Conservation (phyloP, 352 stramenopile species). For the Phytophthora europaea region DNA sequence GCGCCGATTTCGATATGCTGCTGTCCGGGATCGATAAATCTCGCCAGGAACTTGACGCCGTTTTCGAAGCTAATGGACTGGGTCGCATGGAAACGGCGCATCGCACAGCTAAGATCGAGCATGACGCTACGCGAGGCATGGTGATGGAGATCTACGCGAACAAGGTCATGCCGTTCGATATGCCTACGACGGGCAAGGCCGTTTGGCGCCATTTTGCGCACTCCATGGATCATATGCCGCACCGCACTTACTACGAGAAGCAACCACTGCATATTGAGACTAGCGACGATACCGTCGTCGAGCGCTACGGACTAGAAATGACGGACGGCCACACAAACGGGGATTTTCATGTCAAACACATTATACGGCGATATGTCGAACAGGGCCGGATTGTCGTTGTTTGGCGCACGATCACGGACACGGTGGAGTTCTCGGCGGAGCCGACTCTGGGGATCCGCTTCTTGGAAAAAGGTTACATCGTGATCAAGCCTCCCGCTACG, state of each 20-base stretch:
- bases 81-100: constrained; percentile 41
- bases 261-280: constrained; percentile 48
- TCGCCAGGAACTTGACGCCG: constrained; percentile 39
- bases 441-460: constrained; percentile 48
- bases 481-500: constrained; percentile 45
- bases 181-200: constrained; percentile 41
- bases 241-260: constrained; percentile 48
- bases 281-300: constrained; percentile 43
- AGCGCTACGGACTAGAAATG: constrained; percentile 46
- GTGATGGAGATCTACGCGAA: constrained; percentile 56
- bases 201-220: constrained; percentile 52
- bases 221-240: constrained; percentile 47
- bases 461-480: constrained; percentile 52
- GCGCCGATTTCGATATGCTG: constrained; percentile 41
- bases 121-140: constrained; percentile 42
- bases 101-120: constrained; percentile 45
- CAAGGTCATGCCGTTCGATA: constrained; percentile 48
- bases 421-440: constrained; percentile 48
- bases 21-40: constrained; percentile 42
- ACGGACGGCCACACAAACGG: constrained; percentile 45
- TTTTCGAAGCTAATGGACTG: constrained; percentile 50
- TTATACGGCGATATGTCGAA: constrained; percentile 48
- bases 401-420: constrained; percentile 50
- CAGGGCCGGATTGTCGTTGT: constrained; percentile 45
- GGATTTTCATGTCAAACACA: constrained; percentile 46